Evolutionary conservation across 2,329 filamentous ascomycete species (phyloP).

Genomic region (Aspergillus fumigatus): DNA sequence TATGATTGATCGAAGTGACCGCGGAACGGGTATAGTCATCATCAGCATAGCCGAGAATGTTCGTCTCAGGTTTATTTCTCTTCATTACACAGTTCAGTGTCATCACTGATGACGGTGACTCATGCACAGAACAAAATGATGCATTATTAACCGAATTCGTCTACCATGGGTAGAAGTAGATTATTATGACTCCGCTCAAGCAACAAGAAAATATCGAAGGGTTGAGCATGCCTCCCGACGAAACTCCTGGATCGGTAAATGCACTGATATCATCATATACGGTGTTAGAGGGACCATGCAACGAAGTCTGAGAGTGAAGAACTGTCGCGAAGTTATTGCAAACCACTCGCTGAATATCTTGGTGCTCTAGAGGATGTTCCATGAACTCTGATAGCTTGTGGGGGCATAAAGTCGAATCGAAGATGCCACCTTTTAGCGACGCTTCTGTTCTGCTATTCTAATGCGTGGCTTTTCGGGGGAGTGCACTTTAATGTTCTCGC

Average conservation of each 20-base stretch:
- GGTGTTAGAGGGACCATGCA: not conserved
- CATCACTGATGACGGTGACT: not conserved
- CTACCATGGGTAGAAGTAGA: not conserved
- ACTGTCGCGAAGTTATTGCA: not conserved
- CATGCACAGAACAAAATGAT: not conserved
- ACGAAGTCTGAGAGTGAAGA: not conserved
- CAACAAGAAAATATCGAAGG: not conserved
- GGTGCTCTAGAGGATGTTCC: conserved; percentile 3
- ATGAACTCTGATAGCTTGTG: conserved; percentile 21
- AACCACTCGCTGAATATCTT: not conserved
- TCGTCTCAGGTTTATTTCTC: not conserved
- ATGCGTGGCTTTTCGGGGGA: too few species aligned
- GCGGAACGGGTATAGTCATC: not conserved
- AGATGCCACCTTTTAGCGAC: not conserved
- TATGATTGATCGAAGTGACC: too few species aligned
- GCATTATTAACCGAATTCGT: not conserved
- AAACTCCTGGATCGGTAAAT: too few species aligned
- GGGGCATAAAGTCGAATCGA: not conserved
- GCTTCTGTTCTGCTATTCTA: too few species aligned
- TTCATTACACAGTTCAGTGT: not conserved
- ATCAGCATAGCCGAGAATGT: not conserved
- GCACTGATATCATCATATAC: not conserved
- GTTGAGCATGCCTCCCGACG: not conserved
- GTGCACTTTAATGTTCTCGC: not conserved
- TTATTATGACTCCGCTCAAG: not conserved